phyloP scores from a whole-genome alignment of 805 yeast genomes.

The Komagataella mondaviorum region DNA sequence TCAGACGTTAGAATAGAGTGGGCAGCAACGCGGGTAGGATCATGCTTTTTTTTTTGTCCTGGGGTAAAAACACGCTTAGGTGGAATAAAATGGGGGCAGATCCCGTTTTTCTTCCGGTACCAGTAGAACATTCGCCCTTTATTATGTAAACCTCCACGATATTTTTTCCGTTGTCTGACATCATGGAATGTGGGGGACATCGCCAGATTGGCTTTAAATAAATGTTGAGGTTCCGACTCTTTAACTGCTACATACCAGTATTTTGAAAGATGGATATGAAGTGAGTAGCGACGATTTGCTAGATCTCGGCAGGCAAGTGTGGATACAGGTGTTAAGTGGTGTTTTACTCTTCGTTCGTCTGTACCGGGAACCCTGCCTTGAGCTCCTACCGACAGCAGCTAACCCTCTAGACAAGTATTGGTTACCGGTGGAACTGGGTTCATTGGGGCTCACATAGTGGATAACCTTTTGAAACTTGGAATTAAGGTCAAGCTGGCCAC shows the following conservation, averaged over 20 bases:
- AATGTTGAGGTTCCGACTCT: background rate
- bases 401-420: slow-evolving; percentile 1
- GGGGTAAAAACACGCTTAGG: background rate
- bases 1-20: background rate
- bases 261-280: background rate
- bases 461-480: slow-evolving; percentile 3
- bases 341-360: too few species aligned
- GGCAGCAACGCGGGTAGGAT: background rate
- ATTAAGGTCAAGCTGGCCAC: slow-evolving; percentile 13
- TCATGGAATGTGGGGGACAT: background rate
- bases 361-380: background rate
- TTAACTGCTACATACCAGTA: background rate
- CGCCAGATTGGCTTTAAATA: background rate
- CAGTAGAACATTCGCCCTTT: background rate
- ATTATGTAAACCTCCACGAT: background rate
- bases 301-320: background rate
- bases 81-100: background rate
- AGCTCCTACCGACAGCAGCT: background rate
- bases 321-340: background rate
- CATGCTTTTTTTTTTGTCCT: background rate
- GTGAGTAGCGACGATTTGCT: background rate
- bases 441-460: slow-evolving; percentile 4
- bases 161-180: background rate
- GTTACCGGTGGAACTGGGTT: slow-evolving; percentile 4
- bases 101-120: background rate